phyloP scores from a whole-genome alignment of 1,284 basidiomycete genomes.

The Rhodotorula glutinis region DNA sequence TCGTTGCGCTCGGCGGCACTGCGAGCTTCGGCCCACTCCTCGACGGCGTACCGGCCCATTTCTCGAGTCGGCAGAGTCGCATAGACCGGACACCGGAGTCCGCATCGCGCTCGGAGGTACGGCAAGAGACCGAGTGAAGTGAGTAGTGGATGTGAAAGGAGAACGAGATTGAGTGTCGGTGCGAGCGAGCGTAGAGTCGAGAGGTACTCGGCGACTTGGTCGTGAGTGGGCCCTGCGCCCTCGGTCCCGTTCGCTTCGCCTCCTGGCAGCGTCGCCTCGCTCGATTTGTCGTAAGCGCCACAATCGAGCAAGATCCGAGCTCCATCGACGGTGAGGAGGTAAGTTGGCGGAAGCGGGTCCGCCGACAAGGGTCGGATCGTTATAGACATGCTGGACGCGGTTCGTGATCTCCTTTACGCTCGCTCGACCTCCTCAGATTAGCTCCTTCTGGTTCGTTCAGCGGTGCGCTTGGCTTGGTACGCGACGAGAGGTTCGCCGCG shows the following conservation, averaged over 20 bases:
- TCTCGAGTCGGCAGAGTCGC: slow-evolving; percentile 93
- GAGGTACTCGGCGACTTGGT: slow-evolving; percentile 27
- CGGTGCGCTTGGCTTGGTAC: too few relatives aligned
- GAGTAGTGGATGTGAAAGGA: slow-evolving; percentile 90
- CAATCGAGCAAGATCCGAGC: slow-evolving; percentile 91
- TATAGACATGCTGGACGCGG: slow-evolving; percentile 36
- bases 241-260: not conserved
- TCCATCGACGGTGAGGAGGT: slow-evolving; percentile 91
- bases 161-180: slow-evolving; percentile 75
- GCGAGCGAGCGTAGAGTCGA: slow-evolving; percentile 55
- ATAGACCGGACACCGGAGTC: slow-evolving; percentile 87
- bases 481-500: too few relatives aligned
- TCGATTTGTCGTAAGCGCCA: slow-evolving; percentile 53
- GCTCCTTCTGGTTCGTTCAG: too few relatives aligned
- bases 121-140: slow-evolving; percentile 70
- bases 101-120: slow-evolving; percentile 63
- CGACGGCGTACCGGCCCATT: slow-evolving; percentile 79
- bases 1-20: slow-evolving; percentile 41
- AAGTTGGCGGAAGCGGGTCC: slow-evolving; percentile 52
- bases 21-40: slow-evolving; percentile 43
- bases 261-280: slow-evolving; percentile 10
- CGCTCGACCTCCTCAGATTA: too few relatives aligned
- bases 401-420: too few relatives aligned
- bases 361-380: slow-evolving; percentile 40
- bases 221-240: not conserved